These are phyloP conservation scores for Yarrowia phangngaensis DNA, from an alignment of 805 yeast genomes.

Conservation along the genomic window DNA sequence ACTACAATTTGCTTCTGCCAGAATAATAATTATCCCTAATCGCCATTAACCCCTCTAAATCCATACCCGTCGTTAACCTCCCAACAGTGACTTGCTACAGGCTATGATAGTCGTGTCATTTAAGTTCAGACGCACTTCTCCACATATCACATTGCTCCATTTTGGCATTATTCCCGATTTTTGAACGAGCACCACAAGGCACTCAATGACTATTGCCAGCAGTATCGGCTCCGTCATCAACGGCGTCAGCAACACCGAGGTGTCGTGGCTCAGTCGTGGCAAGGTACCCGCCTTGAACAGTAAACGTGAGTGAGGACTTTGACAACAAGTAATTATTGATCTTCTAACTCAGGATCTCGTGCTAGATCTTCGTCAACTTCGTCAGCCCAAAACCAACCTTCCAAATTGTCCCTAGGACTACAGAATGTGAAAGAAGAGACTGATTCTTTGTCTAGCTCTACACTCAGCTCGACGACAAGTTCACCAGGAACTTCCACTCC, in stretches of 20 bases:
- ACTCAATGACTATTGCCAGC: conserved; percentile 19
- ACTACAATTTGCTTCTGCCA: too few relatives aligned
- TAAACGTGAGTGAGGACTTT: conserved; percentile 10
- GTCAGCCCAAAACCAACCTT: conserved; percentile 8
- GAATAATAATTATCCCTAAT: too few relatives aligned
- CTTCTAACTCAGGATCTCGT: conserved; percentile 19
- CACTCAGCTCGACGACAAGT: too few relatives aligned
- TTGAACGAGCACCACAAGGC: too few relatives aligned
- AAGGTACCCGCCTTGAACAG: conserved; percentile 23
- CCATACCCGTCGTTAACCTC: too few relatives aligned
- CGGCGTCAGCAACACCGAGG: conserved; percentile 26
- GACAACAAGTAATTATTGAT: neutral
- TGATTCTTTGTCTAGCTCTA: conserved; percentile 1
- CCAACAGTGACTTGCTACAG: conserved; percentile 10
- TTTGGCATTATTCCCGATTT: too few relatives aligned
- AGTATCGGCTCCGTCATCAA: conserved; percentile 26
- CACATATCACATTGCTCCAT: conserved; percentile 23
- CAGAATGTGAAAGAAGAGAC: conserved; percentile 18
- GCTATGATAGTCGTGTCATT: conserved; percentile 15
- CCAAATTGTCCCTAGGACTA: conserved; percentile 7
- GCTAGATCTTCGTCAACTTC: conserved; percentile 8
- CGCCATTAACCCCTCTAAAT: too few relatives aligned
- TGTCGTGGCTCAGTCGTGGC: conserved; percentile 25
- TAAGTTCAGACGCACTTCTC: conserved; percentile 22
- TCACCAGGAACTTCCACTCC: conserved; percentile 8